These are phyloP conservation scores for Ceratorhiza oryzae-sativae DNA, from an alignment of 1,284 basidiomycete species.

Conservation along the genomic window DNA sequence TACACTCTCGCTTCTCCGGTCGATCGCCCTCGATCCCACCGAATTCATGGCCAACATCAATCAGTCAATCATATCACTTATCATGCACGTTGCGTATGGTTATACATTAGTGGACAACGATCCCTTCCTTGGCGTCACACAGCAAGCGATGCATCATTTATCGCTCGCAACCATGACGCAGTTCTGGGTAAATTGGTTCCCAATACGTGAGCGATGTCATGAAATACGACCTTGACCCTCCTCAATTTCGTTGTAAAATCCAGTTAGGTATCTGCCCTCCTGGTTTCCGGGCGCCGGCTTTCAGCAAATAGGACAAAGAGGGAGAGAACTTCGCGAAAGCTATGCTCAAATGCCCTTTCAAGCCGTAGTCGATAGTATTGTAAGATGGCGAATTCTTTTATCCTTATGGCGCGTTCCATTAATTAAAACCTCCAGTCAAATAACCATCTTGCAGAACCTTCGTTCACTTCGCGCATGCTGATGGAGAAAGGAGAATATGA, in stretches of 20 bases:
- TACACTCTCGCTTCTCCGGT: background rate
- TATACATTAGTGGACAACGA: slow-evolving; percentile 1
- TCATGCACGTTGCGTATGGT: slow-evolving; percentile 15
- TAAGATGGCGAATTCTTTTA: background rate
- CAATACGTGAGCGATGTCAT: background rate
- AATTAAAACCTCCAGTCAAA: background rate
- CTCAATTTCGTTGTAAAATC: background rate
- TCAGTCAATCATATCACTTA: background rate
- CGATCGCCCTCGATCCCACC: background rate
- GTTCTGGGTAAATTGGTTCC: slow-evolving; percentile 20
- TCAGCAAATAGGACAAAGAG: background rate
- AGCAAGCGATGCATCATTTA: background rate
- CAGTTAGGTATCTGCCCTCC: slow-evolving; percentile 7
- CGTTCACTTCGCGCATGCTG: slow-evolving; percentile 13
- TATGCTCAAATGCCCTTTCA: slow-evolving; percentile 19
- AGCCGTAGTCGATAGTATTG: background rate
- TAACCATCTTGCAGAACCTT: background rate
- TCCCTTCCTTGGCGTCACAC: background rate
- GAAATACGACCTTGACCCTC: background rate
- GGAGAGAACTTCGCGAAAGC: background rate
- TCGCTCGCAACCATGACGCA: background rate
- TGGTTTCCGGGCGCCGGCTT: slow-evolving; percentile 12
- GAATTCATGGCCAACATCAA: background rate
- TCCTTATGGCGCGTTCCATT: background rate
- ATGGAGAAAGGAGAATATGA: background rate